Evolutionary conservation across 2,329 filamentous ascomycete species (phyloP), one percentile per base, ranked within the genome.

Genomic region (Penicillium sp.): DNA sequence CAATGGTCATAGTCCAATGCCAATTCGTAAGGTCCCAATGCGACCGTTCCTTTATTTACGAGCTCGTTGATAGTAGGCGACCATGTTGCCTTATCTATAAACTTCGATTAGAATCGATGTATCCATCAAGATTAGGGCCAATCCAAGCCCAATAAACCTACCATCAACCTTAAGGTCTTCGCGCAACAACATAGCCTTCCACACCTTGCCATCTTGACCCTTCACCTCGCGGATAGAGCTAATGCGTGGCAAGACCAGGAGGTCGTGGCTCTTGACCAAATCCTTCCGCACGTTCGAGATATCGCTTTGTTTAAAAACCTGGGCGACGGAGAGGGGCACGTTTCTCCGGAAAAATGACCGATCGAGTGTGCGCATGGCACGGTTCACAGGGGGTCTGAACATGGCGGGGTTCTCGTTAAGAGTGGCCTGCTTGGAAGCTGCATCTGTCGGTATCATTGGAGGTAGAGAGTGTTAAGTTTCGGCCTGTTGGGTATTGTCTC

Each of bases 1-100:
- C 92, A 97, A 74, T 92, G 87, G 65, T 89, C 83, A 75, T 99
- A 99, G 64, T 88, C 85, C 56, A 97, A 80, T 35, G 83, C 77
- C 55, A 97, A 75, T 58, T 89, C 81, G 73, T 88, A 97, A 1
- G 90, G 88, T 1, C 92, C 78, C 34, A 97, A 74, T 18, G 82
- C 82, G 31, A 97, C 75, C 42, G 90, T 85, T 29, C 88, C 83
- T 50, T 81, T 79, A 61, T 87, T 79, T 5, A 92, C 83, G 34
- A 90, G 85, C 60, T 90, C 84, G 57, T 79, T 82, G 45, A 97
- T 74, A 38, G 81, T 83, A 5, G 84, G 69, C 52, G 90, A 90
- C 89, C 91, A 96, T 22, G 90, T 95, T 40, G 85, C 83, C 44
- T 83, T 82, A 72, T 85, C 85, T 88, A 74, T 59, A 62, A 34